Evolutionary conservation across 441 rosid species (phyloP).

Genomic region (Adansonia madagascariensis): DNA sequence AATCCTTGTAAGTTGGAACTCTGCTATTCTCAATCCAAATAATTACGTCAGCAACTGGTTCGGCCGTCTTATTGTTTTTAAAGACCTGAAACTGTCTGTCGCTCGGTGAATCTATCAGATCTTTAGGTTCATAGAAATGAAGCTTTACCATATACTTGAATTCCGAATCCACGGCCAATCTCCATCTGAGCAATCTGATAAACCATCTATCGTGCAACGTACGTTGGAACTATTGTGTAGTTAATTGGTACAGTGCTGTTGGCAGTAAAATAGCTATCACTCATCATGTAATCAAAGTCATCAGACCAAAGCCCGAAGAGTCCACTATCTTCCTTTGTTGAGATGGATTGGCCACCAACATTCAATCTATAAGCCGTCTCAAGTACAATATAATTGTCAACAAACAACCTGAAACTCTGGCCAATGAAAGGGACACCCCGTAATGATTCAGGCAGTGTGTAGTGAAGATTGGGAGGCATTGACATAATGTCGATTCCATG

Average conservation of each 20-base stretch:
- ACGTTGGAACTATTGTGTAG: background rate
- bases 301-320: slow-evolving; percentile 46
- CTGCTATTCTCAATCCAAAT: background rate
- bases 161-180: background rate
- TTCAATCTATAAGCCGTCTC: slow-evolving; percentile 39
- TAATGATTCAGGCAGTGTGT: background rate
- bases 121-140: background rate
- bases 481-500: slow-evolving; percentile 11
- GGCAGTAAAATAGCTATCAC: background rate
- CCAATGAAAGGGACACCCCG: background rate
- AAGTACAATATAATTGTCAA: slow-evolving; percentile 20
- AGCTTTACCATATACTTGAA: background rate
- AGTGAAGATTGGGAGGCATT: slow-evolving; percentile 6
- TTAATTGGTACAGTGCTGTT: background rate
- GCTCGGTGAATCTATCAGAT: background rate
- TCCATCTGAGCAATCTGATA: background rate
- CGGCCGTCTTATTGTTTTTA: background rate
- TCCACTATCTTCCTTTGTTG: slow-evolving; percentile 8
- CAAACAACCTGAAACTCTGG: too few relatives aligned
- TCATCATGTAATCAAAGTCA: slow-evolving; percentile 20
- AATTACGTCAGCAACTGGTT: background rate
- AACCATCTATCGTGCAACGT: background rate
- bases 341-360: slow-evolving; percentile 28
- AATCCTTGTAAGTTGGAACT: background rate
- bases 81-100: background rate